Evolutionary conservation across 495 filamentous ascomycete species (phyloP).

Genomic region (Talaromyces liani): DNA sequence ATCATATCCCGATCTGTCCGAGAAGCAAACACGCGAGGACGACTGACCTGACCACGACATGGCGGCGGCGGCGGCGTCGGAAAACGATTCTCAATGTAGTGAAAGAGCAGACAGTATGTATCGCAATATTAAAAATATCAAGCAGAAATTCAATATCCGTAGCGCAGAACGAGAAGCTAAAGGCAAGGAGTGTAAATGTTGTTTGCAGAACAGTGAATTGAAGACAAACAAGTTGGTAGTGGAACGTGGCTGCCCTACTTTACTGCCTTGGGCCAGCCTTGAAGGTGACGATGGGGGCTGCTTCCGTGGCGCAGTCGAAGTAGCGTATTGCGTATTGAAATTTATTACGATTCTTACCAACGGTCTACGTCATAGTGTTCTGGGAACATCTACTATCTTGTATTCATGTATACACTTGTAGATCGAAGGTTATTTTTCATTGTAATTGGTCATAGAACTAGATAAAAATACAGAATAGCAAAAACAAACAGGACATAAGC

Average conservation of each 20-base stretch:
- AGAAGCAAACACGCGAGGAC: background rate
- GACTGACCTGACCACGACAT: conserved; percentile 57
- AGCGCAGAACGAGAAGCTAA: background rate
- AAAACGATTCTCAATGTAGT: background rate
- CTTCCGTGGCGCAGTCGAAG: background rate
- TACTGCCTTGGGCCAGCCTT: background rate
- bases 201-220: background rate
- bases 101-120: background rate
- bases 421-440: background rate
- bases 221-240: background rate
- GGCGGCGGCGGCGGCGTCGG: conserved; percentile 19
- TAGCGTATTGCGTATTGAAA: background rate
- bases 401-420: background rate
- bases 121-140: background rate
- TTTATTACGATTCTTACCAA: background rate
- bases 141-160: background rate
- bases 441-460: background rate
- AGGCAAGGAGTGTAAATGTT: background rate
- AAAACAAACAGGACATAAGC: background rate
- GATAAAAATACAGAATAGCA: background rate
- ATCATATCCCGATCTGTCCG: background rate
- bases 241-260: background rate
- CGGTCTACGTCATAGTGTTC: background rate
- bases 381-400: background rate
- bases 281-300: background rate